phyloP scores from a whole-genome alignment of 2,329 filamentous ascomycete species.

The Colletotrichum scovillei region DNA sequence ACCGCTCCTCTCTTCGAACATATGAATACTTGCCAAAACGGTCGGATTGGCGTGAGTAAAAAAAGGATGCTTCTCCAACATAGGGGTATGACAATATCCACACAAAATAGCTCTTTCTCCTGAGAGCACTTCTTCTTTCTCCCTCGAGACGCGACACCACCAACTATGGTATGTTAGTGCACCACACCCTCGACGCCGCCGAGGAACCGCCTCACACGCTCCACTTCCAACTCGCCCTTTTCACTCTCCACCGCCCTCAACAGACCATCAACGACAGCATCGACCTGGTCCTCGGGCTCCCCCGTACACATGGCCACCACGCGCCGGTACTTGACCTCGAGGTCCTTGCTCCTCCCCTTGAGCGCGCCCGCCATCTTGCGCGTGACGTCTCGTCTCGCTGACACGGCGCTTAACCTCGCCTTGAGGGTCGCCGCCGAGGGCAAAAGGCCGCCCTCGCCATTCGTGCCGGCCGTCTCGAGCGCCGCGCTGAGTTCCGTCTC shows the following conservation, averaged over 20 bases:
- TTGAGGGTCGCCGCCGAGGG: constrained; percentile 72
- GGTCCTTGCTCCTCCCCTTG: constrained; percentile 82
- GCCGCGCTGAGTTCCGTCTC: constrained; percentile 64
- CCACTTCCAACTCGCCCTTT: constrained; percentile 78
- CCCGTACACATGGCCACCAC: constrained; percentile 90
- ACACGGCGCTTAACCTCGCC: constrained; percentile 77
- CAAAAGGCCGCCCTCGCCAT: constrained; percentile 56
- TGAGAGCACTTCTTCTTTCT: neutral
- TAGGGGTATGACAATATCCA: constrained; percentile 21
- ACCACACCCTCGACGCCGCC: constrained; percentile 78
- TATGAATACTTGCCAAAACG: constrained; percentile 1
- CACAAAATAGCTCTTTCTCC: neutral
- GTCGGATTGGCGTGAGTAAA: neutral
- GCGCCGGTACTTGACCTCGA: constrained; percentile 88
- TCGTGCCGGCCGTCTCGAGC: constrained; percentile 49
- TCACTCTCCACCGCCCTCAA: constrained; percentile 93
- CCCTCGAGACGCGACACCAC: neutral
- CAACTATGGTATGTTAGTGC: constrained; percentile 42
- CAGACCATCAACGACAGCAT: constrained; percentile 81
- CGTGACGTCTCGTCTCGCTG: constrained; percentile 74
- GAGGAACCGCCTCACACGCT: constrained; percentile 81
- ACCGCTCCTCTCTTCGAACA: neutral
- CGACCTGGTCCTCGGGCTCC: constrained; percentile 81
- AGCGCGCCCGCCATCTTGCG: constrained; percentile 76
- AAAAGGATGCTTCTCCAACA: neutral